phyloP scores from a whole-genome alignment of 495 filamentous ascomycete species.

The Penicillium nucicola region DNA sequence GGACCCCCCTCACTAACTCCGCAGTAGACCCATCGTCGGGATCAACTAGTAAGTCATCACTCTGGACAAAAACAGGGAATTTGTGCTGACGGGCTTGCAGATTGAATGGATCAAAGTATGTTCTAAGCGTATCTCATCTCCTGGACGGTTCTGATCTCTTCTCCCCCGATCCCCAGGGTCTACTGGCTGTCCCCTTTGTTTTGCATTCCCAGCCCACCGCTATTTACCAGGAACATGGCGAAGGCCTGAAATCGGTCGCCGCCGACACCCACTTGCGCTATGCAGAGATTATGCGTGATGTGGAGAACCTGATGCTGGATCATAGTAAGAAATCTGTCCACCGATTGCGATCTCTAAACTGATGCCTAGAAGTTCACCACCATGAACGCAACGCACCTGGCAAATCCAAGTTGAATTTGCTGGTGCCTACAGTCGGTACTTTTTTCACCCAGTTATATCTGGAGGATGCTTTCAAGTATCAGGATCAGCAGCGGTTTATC shows the following conservation, averaged over 20 bases:
- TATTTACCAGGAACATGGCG: constrained; percentile 57
- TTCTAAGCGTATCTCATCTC: not conserved
- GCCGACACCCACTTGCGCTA: constrained; percentile 74
- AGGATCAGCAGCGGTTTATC: constrained; percentile 81
- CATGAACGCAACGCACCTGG: constrained; percentile 61
- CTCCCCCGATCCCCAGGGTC: no score
- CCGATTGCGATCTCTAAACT: not conserved
- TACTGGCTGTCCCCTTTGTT: constrained; percentile 95
- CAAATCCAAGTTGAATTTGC: constrained; percentile 86
- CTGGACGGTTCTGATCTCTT: constrained; percentile 48
- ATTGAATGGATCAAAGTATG: constrained; percentile 70
- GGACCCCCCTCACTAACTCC: constrained; percentile 16
- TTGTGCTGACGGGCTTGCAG: constrained; percentile 23
- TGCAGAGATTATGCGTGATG: constrained; percentile 91
- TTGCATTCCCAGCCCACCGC: constrained; percentile 92
- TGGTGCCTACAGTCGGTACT: constrained; percentile 82
- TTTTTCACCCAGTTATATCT: constrained; percentile 90
- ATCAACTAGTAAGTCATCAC: constrained; percentile 66
- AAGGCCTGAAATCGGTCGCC: constrained; percentile 47
- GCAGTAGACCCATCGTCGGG: constrained; percentile 71
- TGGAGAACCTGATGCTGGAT: constrained; percentile 85
- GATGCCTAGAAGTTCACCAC: constrained; percentile 50
- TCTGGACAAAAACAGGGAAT: not conserved
- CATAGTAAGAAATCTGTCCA: constrained; percentile 62
- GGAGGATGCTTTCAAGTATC: constrained; percentile 85